phyloP scores from a whole-genome alignment of 768 basidiomycete genomes.

The Agrocybe pediades region DNA sequence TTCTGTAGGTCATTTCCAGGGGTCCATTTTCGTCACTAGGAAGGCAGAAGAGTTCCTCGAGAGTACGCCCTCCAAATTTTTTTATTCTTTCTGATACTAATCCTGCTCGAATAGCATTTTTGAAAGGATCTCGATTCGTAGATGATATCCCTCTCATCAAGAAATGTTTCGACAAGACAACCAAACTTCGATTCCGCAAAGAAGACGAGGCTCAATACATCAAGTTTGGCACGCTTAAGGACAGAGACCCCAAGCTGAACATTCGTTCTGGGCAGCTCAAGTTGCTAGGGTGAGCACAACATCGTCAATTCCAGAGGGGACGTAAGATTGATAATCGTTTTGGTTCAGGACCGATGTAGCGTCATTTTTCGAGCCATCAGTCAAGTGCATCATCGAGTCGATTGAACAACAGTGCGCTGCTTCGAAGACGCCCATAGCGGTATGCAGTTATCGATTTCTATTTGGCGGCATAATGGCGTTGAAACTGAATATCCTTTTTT shows the following conservation, averaged over 20 bases:
- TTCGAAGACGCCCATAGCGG: constrained; percentile 32
- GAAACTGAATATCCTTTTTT: neutral
- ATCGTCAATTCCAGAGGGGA: neutral
- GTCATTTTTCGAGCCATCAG: constrained; percentile 33
- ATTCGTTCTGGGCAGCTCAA: constrained; percentile 50
- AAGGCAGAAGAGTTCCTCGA: constrained; percentile 38
- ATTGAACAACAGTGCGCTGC: constrained; percentile 20
- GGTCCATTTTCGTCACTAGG: constrained; percentile 50
- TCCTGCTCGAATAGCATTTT: constrained; percentile 27
- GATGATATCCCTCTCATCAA: constrained; percentile 42
- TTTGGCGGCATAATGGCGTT: too few species aligned
- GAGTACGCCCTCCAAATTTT: constrained; percentile 24
- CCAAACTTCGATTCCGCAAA: constrained; percentile 43
- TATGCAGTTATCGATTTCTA: constrained; percentile 19
- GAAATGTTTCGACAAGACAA: constrained; percentile 44
- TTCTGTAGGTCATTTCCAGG: constrained; percentile 33
- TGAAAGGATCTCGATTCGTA: constrained; percentile 38
- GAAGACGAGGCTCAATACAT: constrained; percentile 41
- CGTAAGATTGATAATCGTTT: neutral
- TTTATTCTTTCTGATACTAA: neutral
- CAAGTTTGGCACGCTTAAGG: constrained; percentile 43
- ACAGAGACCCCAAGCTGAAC: constrained; percentile 37
- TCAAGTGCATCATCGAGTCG: constrained; percentile 28
- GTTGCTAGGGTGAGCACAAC: constrained; percentile 30
- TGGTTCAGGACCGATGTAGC: constrained; percentile 28